Evolutionary conservation across 1,284 basidiomycete genomes (phyloP).

Genomic region (Mixia osmundae): DNA sequence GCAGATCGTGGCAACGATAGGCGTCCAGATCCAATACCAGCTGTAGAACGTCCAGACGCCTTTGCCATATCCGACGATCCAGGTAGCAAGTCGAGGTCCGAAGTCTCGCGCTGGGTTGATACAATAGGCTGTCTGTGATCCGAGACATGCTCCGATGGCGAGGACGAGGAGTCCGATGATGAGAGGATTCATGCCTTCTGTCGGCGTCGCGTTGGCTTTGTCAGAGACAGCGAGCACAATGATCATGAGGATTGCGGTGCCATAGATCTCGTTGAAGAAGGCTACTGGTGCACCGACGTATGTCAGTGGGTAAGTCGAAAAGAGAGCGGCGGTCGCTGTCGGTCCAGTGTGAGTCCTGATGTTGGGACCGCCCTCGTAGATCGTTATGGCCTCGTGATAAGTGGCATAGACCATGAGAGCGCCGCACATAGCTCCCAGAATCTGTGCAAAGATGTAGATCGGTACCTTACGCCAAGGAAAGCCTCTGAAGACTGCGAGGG

Average conservation of each 20-base stretch:
- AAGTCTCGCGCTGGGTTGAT: slow-evolving; percentile 20
- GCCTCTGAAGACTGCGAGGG: slow-evolving; percentile 14
- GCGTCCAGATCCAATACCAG: slow-evolving; percentile 5
- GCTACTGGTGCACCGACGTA: slow-evolving; percentile 5
- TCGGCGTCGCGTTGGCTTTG: slow-evolving; percentile 10
- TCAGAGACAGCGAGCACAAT: slow-evolving; percentile 7
- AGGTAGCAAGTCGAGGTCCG: slow-evolving; percentile 17
- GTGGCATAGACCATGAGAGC: slow-evolving; percentile 17
- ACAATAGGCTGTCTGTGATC: slow-evolving; percentile 4
- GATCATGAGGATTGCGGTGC: slow-evolving; percentile 12
- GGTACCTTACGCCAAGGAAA: slow-evolving; percentile 21
- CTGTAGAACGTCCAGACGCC: slow-evolving; percentile 7
- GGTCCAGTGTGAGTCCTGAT: slow-evolving; percentile 5
- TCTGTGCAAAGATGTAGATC: slow-evolving; percentile 17
- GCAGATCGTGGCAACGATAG: slow-evolving; percentile 10
- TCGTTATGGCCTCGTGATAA: slow-evolving; percentile 10
- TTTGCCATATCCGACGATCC: slow-evolving; percentile 15
- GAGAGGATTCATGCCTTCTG: slow-evolving; percentile 16
- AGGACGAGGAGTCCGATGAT: slow-evolving; percentile 15
- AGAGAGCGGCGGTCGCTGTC: slow-evolving; percentile 12
- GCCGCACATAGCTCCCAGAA: slow-evolving; percentile 16
- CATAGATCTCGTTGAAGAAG: slow-evolving; percentile 11
- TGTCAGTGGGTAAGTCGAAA: slow-evolving; percentile 10
- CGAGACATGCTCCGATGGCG: slow-evolving; percentile 12
- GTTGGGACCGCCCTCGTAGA: slow-evolving; percentile 10